A percentile compares a stretch with the other conserved stretches of the same genome.
Evolutionary conservation across 495 filamentous ascomycete species (phyloP).

Genomic region (Tuber aestivum): DNA sequence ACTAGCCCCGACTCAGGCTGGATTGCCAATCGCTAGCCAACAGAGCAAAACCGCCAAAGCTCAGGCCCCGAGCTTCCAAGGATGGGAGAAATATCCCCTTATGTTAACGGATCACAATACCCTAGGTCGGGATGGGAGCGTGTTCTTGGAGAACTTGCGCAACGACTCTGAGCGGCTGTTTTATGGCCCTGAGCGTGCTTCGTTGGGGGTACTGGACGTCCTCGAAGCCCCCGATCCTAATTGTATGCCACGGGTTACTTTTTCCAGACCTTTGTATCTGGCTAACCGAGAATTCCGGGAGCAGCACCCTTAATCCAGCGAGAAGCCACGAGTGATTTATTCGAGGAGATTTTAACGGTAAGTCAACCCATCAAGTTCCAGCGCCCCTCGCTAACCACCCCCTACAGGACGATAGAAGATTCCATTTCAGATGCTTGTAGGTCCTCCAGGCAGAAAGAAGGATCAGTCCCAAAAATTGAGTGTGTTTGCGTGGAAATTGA

Average conservation of each 20-base stretch:
- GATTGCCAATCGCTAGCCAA: background rate
- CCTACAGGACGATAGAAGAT: constrained; percentile 8
- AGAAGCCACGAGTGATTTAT: background rate
- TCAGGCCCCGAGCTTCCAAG: background rate
- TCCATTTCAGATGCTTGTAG: constrained; percentile 11
- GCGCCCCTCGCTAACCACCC: background rate
- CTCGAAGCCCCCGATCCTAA: background rate
- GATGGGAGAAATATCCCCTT: constrained; percentile 13
- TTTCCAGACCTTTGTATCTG: no score
- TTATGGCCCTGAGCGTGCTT: background rate
- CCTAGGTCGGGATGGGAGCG: constrained; percentile 3
- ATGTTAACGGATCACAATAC: background rate
- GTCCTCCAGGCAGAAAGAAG: constrained; percentile 1
- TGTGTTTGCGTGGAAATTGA: background rate
- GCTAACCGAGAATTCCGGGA: background rate
- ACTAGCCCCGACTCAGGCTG: background rate
- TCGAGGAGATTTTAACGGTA: constrained; percentile 16
- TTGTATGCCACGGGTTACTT: background rate
- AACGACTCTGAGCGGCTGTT: constrained; percentile 4
- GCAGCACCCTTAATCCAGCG: background rate
- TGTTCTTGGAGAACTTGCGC: background rate
- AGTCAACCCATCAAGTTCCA: background rate
- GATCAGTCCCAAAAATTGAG: background rate
- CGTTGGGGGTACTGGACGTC: constrained; percentile 3
- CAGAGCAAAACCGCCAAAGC: background rate